Percentiles rank a stretch among this genome's conserved stretches.
These are phyloP conservation scores for Aspergillus incahuasiensis DNA, from an alignment of 495 filamentous ascomycete genomes.

Conservation along the genomic window DNA sequence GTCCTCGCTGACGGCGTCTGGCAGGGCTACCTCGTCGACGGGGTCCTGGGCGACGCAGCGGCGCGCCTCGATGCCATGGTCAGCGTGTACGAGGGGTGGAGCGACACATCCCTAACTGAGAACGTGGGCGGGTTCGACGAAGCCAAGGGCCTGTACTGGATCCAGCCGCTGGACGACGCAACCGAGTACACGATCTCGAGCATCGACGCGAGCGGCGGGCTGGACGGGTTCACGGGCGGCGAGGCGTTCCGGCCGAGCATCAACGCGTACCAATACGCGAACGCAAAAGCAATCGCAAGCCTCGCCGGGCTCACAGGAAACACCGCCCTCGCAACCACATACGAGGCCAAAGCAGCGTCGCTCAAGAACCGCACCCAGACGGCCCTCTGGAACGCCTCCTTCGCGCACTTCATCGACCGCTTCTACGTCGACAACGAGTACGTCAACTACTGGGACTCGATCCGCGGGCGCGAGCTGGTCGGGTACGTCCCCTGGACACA, in stretches of 20 bases:
- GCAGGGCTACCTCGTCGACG: conserved; percentile 29
- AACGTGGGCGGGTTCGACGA: conserved; percentile 20
- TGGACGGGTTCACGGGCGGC: conserved; percentile 26
- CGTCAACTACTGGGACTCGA: conserved; percentile 29
- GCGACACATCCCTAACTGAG: conserved; percentile 1
- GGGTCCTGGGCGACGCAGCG: conserved; percentile 17
- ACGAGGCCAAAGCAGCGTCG: conserved; percentile 15
- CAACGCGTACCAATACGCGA: conserved; percentile 31
- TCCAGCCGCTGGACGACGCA: conserved; percentile 26
- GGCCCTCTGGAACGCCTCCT: conserved; percentile 27
- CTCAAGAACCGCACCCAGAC: conserved; percentile 20
- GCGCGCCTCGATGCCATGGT: conserved; percentile 22
- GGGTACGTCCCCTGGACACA: conserved; percentile 30
- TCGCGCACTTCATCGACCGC: conserved; percentile 31
- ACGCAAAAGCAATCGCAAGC: conserved; percentile 26
- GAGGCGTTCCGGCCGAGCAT: conserved; percentile 28
- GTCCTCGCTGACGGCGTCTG: conserved; percentile 24
- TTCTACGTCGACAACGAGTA: conserved; percentile 24
- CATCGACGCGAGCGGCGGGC: conserved; percentile 23
- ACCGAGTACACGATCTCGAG: conserved; percentile 32
- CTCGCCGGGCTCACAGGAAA: conserved; percentile 22
- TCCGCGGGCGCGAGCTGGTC: conserved; percentile 28
- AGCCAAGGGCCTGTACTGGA: conserved; percentile 23
- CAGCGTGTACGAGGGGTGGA: conserved; percentile 20
- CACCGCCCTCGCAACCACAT: conserved; percentile 15